A percentile compares a stretch with the other conserved stretches of the same genome.
phyloP scores from a whole-genome alignment of 169 alveolate genomes.

The Nephromyces sp. region DNA sequence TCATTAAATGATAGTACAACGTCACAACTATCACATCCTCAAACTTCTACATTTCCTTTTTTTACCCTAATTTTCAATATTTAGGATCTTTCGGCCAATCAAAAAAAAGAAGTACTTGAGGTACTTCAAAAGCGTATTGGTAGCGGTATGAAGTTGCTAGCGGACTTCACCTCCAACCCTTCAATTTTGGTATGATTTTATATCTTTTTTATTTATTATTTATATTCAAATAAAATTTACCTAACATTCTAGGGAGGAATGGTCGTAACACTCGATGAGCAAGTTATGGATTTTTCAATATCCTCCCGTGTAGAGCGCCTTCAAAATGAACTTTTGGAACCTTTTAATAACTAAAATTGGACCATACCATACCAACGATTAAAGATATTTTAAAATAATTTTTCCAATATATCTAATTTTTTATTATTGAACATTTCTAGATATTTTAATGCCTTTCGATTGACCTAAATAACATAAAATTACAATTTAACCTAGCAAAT shows the following conservation, averaged over 20 bases:
- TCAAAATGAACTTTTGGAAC: neutral
- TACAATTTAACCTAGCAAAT: too few species aligned
- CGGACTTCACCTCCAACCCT: neutral
- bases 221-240: neutral
- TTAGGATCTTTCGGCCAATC: neutral
- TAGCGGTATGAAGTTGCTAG: neutral
- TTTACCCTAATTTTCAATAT: too few species aligned
- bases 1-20: too few species aligned
- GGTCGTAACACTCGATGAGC: constrained; percentile 4
- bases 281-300: neutral
- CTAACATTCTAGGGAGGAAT: neutral
- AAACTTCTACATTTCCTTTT: too few species aligned
- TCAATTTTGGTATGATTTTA: neutral
- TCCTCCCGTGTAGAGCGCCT: constrained; percentile 1
- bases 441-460: too few species aligned
- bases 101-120: neutral
- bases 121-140: constrained; percentile 6
- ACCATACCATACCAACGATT: too few species aligned
- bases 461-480: too few species aligned
- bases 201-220: neutral
- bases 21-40: too few species aligned
- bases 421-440: too few species aligned
- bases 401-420: too few species aligned
- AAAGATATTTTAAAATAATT: too few species aligned
- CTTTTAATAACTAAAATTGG: too few species aligned